A percentile compares a stretch with the other conserved stretches of the same genome.
These are phyloP conservation scores for Collybiopsis luxurians DNA, from an alignment of 768 basidiomycete genomes.

Conservation along the genomic window DNA sequence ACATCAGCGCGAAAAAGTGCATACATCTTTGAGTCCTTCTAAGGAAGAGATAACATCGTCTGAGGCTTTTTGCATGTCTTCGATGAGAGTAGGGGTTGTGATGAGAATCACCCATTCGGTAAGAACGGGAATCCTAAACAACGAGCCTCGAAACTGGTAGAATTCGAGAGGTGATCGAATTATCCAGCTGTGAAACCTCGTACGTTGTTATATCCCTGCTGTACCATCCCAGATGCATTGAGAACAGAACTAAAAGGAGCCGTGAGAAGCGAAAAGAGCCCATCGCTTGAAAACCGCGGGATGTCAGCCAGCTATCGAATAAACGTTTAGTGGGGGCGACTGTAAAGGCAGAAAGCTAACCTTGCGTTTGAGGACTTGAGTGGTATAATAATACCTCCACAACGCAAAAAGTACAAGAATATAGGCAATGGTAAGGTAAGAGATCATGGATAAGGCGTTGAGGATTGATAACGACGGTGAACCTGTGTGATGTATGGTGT, in stretches of 20 bases:
- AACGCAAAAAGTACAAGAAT: no score
- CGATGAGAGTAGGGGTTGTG: constrained; percentile 21
- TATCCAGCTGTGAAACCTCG: background rate
- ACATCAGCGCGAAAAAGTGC: background rate
- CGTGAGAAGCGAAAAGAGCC: constrained; percentile 28
- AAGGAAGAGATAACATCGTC: constrained; percentile 27
- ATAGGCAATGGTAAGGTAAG: no score
- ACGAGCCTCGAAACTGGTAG: constrained; percentile 18
- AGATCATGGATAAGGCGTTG: no score
- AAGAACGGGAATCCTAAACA: constrained; percentile 24
- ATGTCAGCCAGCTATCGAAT: constrained; percentile 14
- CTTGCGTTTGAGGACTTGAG: no score
- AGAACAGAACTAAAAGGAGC: constrained; percentile 26
- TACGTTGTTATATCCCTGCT: constrained; percentile 34
- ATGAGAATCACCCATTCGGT: constrained; percentile 30
- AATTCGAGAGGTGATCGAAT: background rate
- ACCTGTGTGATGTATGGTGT: no score
- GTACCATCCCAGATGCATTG: constrained; percentile 29
- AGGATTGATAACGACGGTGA: no score
- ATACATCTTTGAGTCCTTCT: constrained; percentile 26
- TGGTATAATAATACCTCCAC: no score
- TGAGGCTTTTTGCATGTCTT: constrained; percentile 30
- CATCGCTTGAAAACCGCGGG: constrained; percentile 32
- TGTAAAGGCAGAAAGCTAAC: no score
- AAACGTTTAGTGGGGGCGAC: background rate